A percentile compares a stretch with the other conserved stretches of the same genome.
Evolutionary conservation across 2,329 filamentous ascomycete species (phyloP).

Genomic region (Penicillium sp.): DNA sequence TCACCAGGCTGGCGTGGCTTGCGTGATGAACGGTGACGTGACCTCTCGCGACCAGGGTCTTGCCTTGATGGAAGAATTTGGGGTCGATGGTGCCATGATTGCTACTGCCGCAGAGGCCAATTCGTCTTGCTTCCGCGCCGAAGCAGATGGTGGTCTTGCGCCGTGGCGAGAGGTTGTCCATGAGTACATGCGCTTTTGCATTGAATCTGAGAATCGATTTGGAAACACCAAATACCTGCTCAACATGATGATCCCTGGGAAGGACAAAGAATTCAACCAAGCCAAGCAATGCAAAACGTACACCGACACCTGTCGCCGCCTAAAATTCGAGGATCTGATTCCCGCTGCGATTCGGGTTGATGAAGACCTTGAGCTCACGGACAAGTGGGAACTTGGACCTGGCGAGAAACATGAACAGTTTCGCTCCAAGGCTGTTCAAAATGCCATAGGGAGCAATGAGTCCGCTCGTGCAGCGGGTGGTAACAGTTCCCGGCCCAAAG

Average conservation of each 20-base stretch:
- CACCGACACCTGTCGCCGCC: slow-evolving; percentile 56
- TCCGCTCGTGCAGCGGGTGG: slow-evolving; percentile 33
- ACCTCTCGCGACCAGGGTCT: slow-evolving; percentile 65
- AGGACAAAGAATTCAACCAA: slow-evolving; percentile 56
- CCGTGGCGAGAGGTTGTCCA: slow-evolving; percentile 72
- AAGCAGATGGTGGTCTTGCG: slow-evolving; percentile 62
- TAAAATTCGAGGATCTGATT: slow-evolving; percentile 60
- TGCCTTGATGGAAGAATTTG: slow-evolving; percentile 66
- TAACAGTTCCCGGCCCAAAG: slow-evolving; percentile 24
- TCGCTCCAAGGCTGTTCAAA: slow-evolving; percentile 28
- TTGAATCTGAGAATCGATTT: slow-evolving; percentile 78
- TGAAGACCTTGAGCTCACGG: slow-evolving; percentile 43
- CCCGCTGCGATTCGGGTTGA: slow-evolving; percentile 63
- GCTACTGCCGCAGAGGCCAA: slow-evolving; percentile 89
- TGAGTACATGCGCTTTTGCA: slow-evolving; percentile 64
- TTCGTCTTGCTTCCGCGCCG: slow-evolving; percentile 72
- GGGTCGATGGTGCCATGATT: slow-evolving; percentile 95
- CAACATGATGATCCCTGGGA: slow-evolving; percentile 78
- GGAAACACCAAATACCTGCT: slow-evolving; percentile 92
- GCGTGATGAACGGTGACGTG: slow-evolving; percentile 94
- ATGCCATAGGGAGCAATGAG: slow-evolving; percentile 33
- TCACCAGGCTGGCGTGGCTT: slow-evolving; percentile 77
- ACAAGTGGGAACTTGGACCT: slow-evolving; percentile 23
- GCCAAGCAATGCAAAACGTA: slow-evolving; percentile 67
- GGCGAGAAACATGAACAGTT: slow-evolving; percentile 11